These are phyloP conservation scores for Domatiomyces globalis DNA, from an alignment of 2,329 filamentous ascomycete genomes.

Conservation along the genomic window DNA sequence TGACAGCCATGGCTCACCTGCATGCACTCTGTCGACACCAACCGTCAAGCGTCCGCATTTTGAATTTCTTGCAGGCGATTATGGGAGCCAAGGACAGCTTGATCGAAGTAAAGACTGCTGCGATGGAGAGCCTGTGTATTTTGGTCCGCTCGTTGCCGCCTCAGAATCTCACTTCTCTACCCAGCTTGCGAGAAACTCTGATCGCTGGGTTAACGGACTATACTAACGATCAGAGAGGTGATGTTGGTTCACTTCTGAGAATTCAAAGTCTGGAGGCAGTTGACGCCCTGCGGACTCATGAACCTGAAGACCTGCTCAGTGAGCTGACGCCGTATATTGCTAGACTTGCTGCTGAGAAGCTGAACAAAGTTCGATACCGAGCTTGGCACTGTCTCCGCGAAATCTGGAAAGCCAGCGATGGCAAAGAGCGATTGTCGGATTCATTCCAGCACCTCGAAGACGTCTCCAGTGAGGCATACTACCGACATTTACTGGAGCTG, in stretches of 20 bases:
- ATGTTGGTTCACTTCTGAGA: conserved; percentile 76
- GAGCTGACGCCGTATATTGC: conserved; percentile 31
- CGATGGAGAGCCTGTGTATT: conserved; percentile 10
- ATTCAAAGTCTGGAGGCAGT: conserved; percentile 61
- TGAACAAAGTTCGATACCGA: conserved; percentile 64
- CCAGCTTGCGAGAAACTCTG: conserved; percentile 17
- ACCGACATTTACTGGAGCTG: conserved; percentile 27
- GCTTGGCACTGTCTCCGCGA: conserved; percentile 32
- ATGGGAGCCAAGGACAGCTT: conserved; percentile 8
- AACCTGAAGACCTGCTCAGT: background rate
- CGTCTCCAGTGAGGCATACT: conserved; percentile 32
- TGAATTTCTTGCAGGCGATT: conserved; percentile 7
- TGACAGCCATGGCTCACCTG: conserved; percentile 30
- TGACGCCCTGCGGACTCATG: conserved; percentile 23
- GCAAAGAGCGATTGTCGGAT: conserved; percentile 1
- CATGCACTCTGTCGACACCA: conserved; percentile 7
- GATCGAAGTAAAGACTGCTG: conserved; percentile 16
- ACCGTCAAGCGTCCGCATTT: conserved; percentile 1
- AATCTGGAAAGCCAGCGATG: conserved; percentile 22
- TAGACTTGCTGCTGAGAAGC: conserved; percentile 70
- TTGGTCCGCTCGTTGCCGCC: conserved; percentile 3
- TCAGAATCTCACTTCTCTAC: background rate
- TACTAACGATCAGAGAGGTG: conserved; percentile 74
- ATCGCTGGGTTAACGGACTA: conserved; percentile 59
- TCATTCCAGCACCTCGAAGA: conserved; percentile 30